Evolutionary conservation across 371 early-diverging fungal species (phyloP).

Genomic region (Mucor irregularis): DNA sequence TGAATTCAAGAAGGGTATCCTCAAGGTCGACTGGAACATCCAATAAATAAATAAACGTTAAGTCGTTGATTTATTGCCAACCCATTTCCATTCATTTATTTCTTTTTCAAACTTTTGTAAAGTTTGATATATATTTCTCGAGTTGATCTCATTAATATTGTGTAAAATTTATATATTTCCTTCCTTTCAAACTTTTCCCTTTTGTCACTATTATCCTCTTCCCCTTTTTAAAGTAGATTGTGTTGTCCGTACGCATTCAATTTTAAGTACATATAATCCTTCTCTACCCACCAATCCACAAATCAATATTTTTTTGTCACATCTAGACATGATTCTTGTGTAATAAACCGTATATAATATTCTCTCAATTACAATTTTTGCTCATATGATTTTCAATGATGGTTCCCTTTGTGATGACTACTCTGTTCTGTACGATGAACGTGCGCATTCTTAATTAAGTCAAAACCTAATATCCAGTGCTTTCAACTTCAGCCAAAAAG

Average conservation of each 20-base stretch:
- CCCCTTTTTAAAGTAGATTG: slow-evolving; percentile 7
- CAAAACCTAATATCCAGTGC: too few species aligned
- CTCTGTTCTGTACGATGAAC: too few species aligned
- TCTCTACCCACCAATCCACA: not conserved
- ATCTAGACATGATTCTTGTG: too few species aligned
- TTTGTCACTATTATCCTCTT: not conserved
- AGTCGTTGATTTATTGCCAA: too few species aligned
- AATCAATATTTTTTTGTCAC: not conserved
- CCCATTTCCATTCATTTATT: not conserved
- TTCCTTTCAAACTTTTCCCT: not conserved
- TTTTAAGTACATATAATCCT: slow-evolving; percentile 14
- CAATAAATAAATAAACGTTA: not conserved
- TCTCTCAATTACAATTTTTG: too few species aligned
- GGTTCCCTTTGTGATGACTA: too few species aligned
- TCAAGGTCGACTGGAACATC: slow-evolving; percentile 37
- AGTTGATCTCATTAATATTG: slow-evolving; percentile 12
- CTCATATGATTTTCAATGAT: too few species aligned
- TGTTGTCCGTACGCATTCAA: slow-evolving; percentile 5
- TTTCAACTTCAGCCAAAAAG: too few species aligned
- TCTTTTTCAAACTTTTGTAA: slow-evolving; percentile 8
- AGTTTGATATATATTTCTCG: slow-evolving; percentile 6
- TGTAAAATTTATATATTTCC: slow-evolving; percentile 1
- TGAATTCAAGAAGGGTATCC: slow-evolving; percentile 26
- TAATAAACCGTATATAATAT: too few species aligned
- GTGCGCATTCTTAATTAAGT: too few species aligned